A percentile compares a stretch with the other conserved stretches of the same genome.
These are phyloP conservation scores for Plasmodium yoelii DNA, from an alignment of 169 alveolate species.

Conservation along the genomic window DNA sequence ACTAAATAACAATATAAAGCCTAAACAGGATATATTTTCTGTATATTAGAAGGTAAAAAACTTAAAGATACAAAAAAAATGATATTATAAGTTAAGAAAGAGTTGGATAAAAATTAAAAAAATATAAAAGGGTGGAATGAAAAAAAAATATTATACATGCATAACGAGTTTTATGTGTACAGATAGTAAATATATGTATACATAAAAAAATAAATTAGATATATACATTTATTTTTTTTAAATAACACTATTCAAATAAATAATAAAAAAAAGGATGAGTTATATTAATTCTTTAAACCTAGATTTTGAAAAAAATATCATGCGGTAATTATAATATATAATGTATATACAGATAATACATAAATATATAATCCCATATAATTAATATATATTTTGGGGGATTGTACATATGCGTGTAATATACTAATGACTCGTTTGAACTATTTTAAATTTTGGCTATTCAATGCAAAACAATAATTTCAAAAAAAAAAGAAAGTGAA, in stretches of 20 bases:
- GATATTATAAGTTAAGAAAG: background rate
- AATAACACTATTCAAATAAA: conserved; percentile 26
- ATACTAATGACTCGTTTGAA: background rate
- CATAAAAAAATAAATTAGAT: background rate
- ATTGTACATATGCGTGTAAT: conserved; percentile 1
- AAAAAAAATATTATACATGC: background rate
- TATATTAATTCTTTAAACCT: conserved; percentile 45
- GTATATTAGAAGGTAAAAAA: conserved; percentile 22
- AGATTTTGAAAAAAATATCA: conserved; percentile 13
- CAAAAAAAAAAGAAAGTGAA: background rate
- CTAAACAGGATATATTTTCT: conserved; percentile 41
- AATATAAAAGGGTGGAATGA: conserved; percentile 4
- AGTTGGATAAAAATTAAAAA: conserved; percentile 2
- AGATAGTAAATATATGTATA: background rate
- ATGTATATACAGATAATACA: conserved; percentile 11
- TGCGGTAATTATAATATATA: background rate
- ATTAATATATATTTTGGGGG: conserved; percentile 9
- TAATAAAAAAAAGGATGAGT: conserved; percentile 21
- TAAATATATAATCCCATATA: conserved; percentile 1
- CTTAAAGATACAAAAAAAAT: conserved; percentile 71
- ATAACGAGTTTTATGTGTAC: background rate
- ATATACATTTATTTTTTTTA: background rate
- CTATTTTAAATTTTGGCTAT: conserved; percentile 9
- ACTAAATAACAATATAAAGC: conserved; percentile 55
- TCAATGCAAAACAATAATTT: conserved; percentile 16